Evolutionary conservation across 176 grass and related monocot genomes (phyloP), one percentile per base, ranked within the genome.

Genomic region (Musa beccarii): DNA sequence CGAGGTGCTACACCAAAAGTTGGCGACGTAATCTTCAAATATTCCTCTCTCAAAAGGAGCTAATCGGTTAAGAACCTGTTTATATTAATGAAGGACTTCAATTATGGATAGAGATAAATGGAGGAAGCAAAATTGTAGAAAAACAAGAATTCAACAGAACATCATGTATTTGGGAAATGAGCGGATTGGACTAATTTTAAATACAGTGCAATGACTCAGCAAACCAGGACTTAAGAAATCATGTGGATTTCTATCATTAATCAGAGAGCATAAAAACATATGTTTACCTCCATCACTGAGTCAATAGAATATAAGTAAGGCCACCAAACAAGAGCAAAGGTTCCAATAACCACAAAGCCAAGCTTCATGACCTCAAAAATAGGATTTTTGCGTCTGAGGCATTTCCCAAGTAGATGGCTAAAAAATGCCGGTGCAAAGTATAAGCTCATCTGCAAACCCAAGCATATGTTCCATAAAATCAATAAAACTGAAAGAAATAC

Each of bases 1-100:
- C 1, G 90, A 98, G 71, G 90, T 93, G 84, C 82, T 91, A 75
- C 94, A 98, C 94, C 90, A 98, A 84, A 98, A 98, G 76, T 98
- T 98, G 49, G 94, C 86, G 34, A 98, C 94, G 28, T 93, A 98
- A 80, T 98, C 94, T 80, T 98, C 90, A 25, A 90, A 98, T 71
- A 98, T 75, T 51, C 94, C 94, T 84, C 94, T 89, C 78, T 98
- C 94, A 82, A 98, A 98, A 52, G 90, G 94, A 81, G 94, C 90
- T 78, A 98, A 82, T 66, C 88, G 72, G 66, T 80, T 87, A 69
- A 98, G 49, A 54, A 93, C 94, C 94, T 98, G 76, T 26, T 71
- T 83, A 81, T 70, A 74, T 24, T 15, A 1, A 74, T 74, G 71
- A 73, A 19, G 29, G 15, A 16, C 21, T 74, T 25, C 1, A 2